Conservation (phyloP, 2,329 filamentous ascomycete species). For the Pseudocercospora fijiensis region DNA sequence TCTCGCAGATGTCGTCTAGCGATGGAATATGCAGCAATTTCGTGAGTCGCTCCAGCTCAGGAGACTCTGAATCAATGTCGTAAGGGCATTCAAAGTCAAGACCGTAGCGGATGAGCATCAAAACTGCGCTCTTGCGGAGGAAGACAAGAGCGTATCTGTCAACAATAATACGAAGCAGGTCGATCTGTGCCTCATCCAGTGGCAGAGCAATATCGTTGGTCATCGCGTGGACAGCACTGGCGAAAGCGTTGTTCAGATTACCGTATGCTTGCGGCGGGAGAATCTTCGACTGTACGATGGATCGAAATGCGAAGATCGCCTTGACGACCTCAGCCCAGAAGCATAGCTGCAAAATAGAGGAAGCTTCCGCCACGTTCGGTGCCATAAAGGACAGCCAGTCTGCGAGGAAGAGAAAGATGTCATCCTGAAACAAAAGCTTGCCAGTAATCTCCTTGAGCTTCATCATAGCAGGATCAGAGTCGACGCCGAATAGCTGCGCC, state of each 20-base stretch:
- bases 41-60: conserved; percentile 77
- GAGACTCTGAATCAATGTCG: conserved; percentile 30
- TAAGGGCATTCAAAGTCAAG: conserved; percentile 75
- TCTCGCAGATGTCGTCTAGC: conserved; percentile 73
- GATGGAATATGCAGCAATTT: conserved; percentile 72
- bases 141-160: conserved; percentile 87
- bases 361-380: conserved; percentile 33
- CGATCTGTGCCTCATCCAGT: conserved; percentile 28
- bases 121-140: conserved; percentile 77
- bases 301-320: conserved; percentile 60
- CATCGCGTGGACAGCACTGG: background rate
- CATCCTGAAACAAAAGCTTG: conserved; percentile 61
- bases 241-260: background rate
- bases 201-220: background rate
- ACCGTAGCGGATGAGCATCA: conserved; percentile 84
- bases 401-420: conserved; percentile 77
- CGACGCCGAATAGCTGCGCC: conserved; percentile 34
- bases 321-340: conserved; percentile 91
- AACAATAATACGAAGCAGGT: conserved; percentile 46
- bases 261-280: background rate
- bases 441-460: conserved; percentile 25
- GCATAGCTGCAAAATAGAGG: conserved; percentile 73
- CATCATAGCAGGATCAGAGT: conserved; percentile 28
- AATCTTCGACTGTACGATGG: conserved; percentile 14
- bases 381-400: conserved; percentile 50